A percentile compares a stretch with the other conserved stretches of the same genome.
Conservation (phyloP, 2,329 filamentous ascomycete species). For the Thielaviopsis populi region DNA sequence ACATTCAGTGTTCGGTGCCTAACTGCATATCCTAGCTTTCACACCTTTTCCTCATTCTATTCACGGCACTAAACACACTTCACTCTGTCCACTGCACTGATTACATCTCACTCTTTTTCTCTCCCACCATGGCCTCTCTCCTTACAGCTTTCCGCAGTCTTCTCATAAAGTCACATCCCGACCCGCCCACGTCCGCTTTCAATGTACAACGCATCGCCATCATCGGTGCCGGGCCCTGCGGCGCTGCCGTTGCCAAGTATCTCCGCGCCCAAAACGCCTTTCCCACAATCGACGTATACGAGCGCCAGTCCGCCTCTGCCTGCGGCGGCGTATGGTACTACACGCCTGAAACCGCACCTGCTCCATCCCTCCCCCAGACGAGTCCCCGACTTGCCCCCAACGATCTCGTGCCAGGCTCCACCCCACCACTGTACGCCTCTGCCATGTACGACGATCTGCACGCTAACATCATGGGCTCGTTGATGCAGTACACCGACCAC, state of each 20-base stretch:
- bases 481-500: slow-evolving; percentile 69
- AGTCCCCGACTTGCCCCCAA: slow-evolving; percentile 50
- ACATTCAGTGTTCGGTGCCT: background rate
- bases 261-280: slow-evolving; percentile 55
- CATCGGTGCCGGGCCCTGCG: slow-evolving; percentile 69
- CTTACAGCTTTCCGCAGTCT: background rate
- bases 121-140: slow-evolving; percentile 2
- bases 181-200: slow-evolving; percentile 24
- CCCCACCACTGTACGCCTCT: slow-evolving; percentile 53
- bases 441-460: slow-evolving; percentile 72
- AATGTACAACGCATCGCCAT: slow-evolving; percentile 52
- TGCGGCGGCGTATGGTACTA: slow-evolving; percentile 84
- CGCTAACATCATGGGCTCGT: slow-evolving; percentile 66
- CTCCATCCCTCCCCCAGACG: slow-evolving; percentile 51
- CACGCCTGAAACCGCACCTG: slow-evolving; percentile 34
- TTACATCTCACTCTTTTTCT: background rate
- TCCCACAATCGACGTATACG: slow-evolving; percentile 58
- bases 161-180: background rate
- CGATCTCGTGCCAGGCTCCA: slow-evolving; percentile 21
- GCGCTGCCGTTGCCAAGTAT: slow-evolving; percentile 68
- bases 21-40: background rate
- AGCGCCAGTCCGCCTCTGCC: slow-evolving; percentile 49
- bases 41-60: background rate
- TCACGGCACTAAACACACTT: background rate
- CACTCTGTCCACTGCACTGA: background rate